These are phyloP conservation scores for Vinca minor DNA, from an alignment of 257 asterid species.

Conservation along the genomic window DNA sequence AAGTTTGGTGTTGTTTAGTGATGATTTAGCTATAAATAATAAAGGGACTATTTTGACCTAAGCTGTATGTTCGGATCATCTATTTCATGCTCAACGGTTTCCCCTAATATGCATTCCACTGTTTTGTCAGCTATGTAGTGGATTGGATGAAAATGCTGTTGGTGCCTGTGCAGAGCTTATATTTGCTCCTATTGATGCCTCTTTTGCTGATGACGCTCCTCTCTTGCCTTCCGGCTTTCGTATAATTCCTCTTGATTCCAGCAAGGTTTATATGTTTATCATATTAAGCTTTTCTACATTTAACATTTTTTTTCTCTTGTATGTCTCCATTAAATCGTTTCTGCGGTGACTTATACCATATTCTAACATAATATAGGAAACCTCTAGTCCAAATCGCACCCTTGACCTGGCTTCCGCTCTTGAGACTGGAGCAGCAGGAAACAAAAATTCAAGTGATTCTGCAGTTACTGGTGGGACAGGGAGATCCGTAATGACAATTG, in stretches of 20 bases:
- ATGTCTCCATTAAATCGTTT: background rate
- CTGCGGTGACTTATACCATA: background rate
- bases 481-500: slow-evolving; percentile 79
- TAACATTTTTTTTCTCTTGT: background rate
- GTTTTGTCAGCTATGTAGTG: slow-evolving; percentile 59
- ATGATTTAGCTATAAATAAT: background rate
- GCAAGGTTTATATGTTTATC: slow-evolving; percentile 44
- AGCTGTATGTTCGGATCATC: background rate
- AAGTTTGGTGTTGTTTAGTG: slow-evolving; percentile 9
- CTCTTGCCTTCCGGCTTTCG: slow-evolving; percentile 88
- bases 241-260: slow-evolving; percentile 72
- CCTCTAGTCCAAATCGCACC: slow-evolving; percentile 75
- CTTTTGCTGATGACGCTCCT: slow-evolving; percentile 83
- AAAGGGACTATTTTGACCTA: no score
- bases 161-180: slow-evolving; percentile 81
- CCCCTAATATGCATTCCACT: background rate
- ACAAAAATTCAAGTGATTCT: slow-evolving; percentile 32
- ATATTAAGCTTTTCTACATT: background rate
- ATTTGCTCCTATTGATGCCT: slow-evolving; percentile 88
- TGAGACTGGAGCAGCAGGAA: slow-evolving; percentile 61
- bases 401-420: slow-evolving; percentile 89
- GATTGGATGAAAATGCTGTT: slow-evolving; percentile 79
- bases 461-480: slow-evolving; percentile 30
- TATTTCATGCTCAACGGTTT: background rate
- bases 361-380: slow-evolving; percentile 37